Percentiles rank a stretch among this genome's conserved stretches.
phyloP scores from a whole-genome alignment of 495 filamentous ascomycete species.

The Neurospora terricola region DNA sequence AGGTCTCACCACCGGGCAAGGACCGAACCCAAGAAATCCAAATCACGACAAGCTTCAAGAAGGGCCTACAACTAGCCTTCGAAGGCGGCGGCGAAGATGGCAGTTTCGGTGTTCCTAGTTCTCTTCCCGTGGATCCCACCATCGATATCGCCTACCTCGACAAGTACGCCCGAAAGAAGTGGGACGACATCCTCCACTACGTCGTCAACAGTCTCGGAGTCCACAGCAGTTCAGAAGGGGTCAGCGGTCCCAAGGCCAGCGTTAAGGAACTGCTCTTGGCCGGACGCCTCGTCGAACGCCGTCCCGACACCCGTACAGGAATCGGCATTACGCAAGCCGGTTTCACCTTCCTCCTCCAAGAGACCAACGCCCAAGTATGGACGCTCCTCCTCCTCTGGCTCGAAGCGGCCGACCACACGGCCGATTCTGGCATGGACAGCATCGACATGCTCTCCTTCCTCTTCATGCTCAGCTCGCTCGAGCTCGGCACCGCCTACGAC shows the following conservation, averaged over 20 bases:
- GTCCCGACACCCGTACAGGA: constrained; percentile 40
- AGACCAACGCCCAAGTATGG: constrained; percentile 95
- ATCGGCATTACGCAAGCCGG: constrained; percentile 78
- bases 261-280: constrained; percentile 73
- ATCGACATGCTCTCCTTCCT: constrained; percentile 93
- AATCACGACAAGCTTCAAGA: constrained; percentile 65
- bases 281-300: constrained; percentile 66
- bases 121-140: constrained; percentile 42
- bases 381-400: constrained; percentile 87
- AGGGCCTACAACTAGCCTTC: constrained; percentile 70
- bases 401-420: constrained; percentile 56
- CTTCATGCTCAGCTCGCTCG: constrained; percentile 88
- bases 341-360: constrained; percentile 89
- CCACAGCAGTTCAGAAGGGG: constrained; percentile 15
- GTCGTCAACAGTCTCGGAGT: constrained; percentile 57
- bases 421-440: constrained; percentile 57
- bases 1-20: constrained; percentile 42
- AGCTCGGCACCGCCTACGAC: constrained; percentile 82
- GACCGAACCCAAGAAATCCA: constrained; percentile 55
- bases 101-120: constrained; percentile 80
- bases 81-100: constrained; percentile 76
- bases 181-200: constrained; percentile 92
- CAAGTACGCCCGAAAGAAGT: constrained; percentile 74
- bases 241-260: constrained; percentile 51
- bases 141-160: constrained; percentile 68